phyloP scores from a whole-genome alignment of 225 moss, liverwort and hornwort genomes.

The Pleurozium schreberi region DNA sequence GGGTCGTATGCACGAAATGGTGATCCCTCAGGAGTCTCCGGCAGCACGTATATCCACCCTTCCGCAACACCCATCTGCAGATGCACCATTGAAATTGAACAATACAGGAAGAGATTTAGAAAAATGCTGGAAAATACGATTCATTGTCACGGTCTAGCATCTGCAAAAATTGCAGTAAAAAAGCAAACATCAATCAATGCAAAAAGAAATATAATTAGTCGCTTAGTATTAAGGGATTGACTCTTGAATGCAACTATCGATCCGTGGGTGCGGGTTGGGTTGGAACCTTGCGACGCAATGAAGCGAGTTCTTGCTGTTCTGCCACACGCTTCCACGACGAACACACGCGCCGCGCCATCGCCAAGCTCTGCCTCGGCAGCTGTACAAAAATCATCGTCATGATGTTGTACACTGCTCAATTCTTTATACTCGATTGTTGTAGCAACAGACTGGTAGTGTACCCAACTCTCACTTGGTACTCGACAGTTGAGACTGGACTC shows the following conservation, averaged over 20 bases:
- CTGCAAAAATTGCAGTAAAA: no score
- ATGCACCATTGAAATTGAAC: neutral
- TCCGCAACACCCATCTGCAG: conserved; percentile 46
- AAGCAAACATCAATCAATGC: neutral
- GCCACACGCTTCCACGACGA: conserved; percentile 42
- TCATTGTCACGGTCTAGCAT: neutral
- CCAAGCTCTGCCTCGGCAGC: conserved; percentile 27
- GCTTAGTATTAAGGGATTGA: neutral
- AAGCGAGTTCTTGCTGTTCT: conserved; percentile 24
- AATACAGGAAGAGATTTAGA: neutral
- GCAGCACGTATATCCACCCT: conserved; percentile 45
- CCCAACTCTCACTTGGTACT: neutral
- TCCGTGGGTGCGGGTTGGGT: neutral
- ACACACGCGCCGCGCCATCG: conserved; percentile 20
- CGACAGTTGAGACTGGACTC: neutral
- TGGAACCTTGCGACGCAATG: conserved; percentile 23
- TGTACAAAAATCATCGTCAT: conserved; percentile 25
- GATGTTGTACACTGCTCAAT: neutral
- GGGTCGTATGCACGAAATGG: conserved; percentile 37
- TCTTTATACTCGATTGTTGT: neutral
- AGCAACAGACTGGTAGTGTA: neutral
- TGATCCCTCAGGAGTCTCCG: conserved; percentile 17
- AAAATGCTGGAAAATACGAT: neutral
- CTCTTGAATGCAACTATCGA: neutral
- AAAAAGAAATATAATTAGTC: neutral